A percentile compares a stretch with the other conserved stretches of the same genome.
Evolutionary conservation across 495 filamentous ascomycete genomes (phyloP).

Genomic region (Neurospora intermedia): DNA sequence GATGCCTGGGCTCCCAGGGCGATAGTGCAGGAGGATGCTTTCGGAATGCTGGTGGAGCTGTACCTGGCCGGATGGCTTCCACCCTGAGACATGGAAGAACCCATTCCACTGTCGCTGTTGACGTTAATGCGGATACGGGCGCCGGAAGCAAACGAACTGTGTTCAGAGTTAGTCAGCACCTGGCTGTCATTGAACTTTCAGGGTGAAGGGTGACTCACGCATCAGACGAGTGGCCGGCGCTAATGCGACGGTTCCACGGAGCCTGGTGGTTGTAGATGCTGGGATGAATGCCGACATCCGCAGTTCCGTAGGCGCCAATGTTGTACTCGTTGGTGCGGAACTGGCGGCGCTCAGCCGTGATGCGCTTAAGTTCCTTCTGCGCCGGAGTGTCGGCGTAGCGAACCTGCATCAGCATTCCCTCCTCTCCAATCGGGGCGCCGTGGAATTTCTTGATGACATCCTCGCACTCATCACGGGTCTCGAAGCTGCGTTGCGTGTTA

Average conservation of each 20-base stretch:
- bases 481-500: conserved; percentile 51
- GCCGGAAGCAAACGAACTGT: conserved; percentile 19
- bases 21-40: neutral
- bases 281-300: conserved; percentile 40
- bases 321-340: conserved; percentile 96
- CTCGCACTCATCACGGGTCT: conserved; percentile 77
- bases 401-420: conserved; percentile 74
- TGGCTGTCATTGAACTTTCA: too few relatives aligned
- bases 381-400: conserved; percentile 93
- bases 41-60: conserved; percentile 1
- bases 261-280: conserved; percentile 26
- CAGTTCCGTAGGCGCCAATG: conserved; percentile 45
- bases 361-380: conserved; percentile 90
- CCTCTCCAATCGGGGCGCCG: conserved; percentile 55
- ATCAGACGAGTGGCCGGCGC: conserved; percentile 14
- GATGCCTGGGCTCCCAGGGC: neutral
- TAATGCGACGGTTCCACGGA: conserved; percentile 21
- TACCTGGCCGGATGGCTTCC: conserved; percentile 19
- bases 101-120: conserved; percentile 7
- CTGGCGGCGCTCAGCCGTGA: conserved; percentile 83
- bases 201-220: conserved; percentile 7
- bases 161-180: conserved; percentile 7
- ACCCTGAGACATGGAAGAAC: conserved; percentile 8
- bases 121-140: conserved; percentile 9
- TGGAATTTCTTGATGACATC: conserved; percentile 76